A percentile compares a stretch with the other conserved stretches of the same genome.
Evolutionary conservation across 176 grass and related monocot genomes (phyloP).

Genomic region (Carex pumila): DNA sequence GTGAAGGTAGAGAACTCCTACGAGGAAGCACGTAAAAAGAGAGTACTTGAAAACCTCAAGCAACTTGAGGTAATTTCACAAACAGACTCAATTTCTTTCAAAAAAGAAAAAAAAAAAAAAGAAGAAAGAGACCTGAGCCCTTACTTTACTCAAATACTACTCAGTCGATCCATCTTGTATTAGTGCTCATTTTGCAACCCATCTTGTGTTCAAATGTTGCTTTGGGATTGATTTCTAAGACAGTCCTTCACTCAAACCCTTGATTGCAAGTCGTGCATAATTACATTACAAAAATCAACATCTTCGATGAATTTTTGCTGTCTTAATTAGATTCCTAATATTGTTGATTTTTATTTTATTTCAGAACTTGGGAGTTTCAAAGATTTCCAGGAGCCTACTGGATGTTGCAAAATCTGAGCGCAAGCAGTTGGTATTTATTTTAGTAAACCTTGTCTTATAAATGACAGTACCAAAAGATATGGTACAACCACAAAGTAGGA

Average conservation of each 20-base stretch:
- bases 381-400: conserved; percentile 73
- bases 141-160: not conserved
- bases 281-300: not conserved
- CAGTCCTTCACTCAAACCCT: not conserved
- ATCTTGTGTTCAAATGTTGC: not conserved
- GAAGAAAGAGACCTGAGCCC: not conserved
- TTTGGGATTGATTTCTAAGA: not conserved
- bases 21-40: conserved; percentile 67
- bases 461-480: not conserved
- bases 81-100: not conserved
- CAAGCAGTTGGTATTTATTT: conserved; percentile 34
- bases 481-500: not conserved
- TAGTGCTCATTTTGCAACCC: not conserved
- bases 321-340: not conserved
- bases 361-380: conserved; percentile 83
- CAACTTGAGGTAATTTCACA: conserved; percentile 54
- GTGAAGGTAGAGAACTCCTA: conserved; percentile 38
- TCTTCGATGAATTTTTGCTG: not conserved
- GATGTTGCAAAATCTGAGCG: conserved; percentile 57
- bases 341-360: not conserved
- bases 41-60: conserved; percentile 87
- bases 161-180: not conserved
- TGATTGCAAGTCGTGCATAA: not conserved
- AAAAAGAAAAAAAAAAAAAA: not conserved
- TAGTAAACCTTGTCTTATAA: not conserved